These are phyloP conservation scores for Amaranthus hypochondriacus DNA, from an alignment of 148 eudicot species.

Conservation along the genomic window DNA sequence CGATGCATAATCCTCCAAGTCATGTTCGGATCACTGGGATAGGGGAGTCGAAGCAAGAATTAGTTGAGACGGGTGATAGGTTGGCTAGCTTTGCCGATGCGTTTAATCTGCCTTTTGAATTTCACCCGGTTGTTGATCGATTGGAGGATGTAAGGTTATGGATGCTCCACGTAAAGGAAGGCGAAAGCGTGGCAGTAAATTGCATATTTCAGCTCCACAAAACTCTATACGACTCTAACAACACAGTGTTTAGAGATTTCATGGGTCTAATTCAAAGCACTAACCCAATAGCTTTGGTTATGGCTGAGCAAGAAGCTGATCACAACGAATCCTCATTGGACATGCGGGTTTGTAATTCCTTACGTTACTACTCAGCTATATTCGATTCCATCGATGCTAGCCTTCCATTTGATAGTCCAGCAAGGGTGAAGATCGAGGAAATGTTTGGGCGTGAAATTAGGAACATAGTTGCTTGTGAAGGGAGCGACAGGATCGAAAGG, in stretches of 20 bases:
- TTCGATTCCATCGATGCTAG: conserved; percentile 60
- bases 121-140: conserved; percentile 88
- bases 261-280: conserved; percentile 78
- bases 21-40: conserved; percentile 90
- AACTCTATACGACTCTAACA: conserved; percentile 54
- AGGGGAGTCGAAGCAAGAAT: conserved; percentile 84
- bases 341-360: conserved; percentile 49
- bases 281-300: conserved; percentile 44
- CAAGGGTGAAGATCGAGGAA: conserved; percentile 75
- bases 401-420: conserved; percentile 48
- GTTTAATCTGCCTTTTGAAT: conserved; percentile 66
- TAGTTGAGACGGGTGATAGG: conserved; percentile 79
- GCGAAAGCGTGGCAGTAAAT: conserved; percentile 71
- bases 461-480: conserved; percentile 84
- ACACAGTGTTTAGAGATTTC: conserved; percentile 59
- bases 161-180: conserved; percentile 97
- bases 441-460: conserved; percentile 71
- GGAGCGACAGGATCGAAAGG: conserved; percentile 72
- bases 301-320: conserved; percentile 86
- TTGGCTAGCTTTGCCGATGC: conserved; percentile 64
- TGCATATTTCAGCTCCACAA: conserved; percentile 79
- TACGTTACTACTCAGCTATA: conserved; percentile 71
- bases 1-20: conserved; percentile 58
- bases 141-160: conserved; percentile 88
- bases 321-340: conserved; percentile 58